Evolutionary conservation across 768 basidiomycete species (phyloP).

Genomic region (Macrocybe gigantea): DNA sequence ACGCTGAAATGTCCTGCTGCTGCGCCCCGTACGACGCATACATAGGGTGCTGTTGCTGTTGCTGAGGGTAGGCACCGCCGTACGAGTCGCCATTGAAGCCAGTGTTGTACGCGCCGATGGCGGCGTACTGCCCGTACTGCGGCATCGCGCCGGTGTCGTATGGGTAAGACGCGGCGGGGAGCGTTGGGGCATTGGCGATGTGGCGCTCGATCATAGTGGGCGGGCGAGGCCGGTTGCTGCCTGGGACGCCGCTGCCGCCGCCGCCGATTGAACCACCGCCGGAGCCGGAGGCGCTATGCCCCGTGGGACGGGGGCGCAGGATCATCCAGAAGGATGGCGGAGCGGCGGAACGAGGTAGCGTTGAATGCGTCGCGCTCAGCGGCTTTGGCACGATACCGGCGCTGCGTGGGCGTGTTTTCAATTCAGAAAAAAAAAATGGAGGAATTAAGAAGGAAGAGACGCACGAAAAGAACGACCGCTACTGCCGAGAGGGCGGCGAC

Average conservation of each 20-base stretch:
- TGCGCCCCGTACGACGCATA: slow-evolving; percentile 8
- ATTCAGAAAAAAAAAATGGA: too few relatives aligned
- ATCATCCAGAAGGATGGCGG: slow-evolving; percentile 34
- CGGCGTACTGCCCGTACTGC: slow-evolving; percentile 11
- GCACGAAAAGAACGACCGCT: slow-evolving; percentile 19
- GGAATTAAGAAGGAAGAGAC: background rate
- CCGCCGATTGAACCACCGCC: too few relatives aligned
- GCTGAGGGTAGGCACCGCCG: slow-evolving; percentile 7
- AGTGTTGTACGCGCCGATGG: slow-evolving; percentile 10
- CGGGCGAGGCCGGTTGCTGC: slow-evolving; percentile 18
- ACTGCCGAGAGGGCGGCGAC: slow-evolving; percentile 14
- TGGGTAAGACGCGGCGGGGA: slow-evolving; percentile 8
- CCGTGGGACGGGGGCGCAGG: slow-evolving; percentile 8
- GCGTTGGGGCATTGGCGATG: slow-evolving; percentile 11
- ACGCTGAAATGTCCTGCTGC: background rate
- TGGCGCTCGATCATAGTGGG: slow-evolving; percentile 26
- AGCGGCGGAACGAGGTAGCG: slow-evolving; percentile 46
- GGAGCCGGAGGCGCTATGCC: too few relatives aligned
- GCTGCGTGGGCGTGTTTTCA: slow-evolving; percentile 13
- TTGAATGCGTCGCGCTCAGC: slow-evolving; percentile 37
- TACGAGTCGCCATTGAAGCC: slow-evolving; percentile 3
- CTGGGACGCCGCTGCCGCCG: background rate
- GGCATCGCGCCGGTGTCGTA: slow-evolving; percentile 10
- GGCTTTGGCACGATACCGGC: slow-evolving; percentile 26
- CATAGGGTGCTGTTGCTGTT: slow-evolving; percentile 4